A percentile compares a stretch with the other conserved stretches of the same genome.
Evolutionary conservation across 2,329 filamentous ascomycete species (phyloP).

Genomic region (Sporothrix pseudoabietina): DNA sequence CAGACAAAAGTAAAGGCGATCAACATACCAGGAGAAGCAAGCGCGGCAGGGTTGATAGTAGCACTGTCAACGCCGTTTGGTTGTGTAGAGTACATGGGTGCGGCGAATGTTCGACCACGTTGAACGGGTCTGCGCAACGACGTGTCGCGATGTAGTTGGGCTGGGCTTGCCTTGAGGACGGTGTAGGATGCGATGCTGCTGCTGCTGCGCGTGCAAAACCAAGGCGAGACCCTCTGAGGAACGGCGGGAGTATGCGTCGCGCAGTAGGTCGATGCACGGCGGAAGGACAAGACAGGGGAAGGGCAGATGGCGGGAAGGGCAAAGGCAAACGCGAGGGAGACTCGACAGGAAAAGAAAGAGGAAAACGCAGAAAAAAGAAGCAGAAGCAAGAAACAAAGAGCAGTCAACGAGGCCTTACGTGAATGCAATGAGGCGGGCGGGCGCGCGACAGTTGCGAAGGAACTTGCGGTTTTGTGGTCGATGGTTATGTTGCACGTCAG

Average conservation of each 20-base stretch:
- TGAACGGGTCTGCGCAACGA: slow-evolving; percentile 55
- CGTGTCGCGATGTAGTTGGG: slow-evolving; percentile 65
- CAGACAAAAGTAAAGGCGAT: slow-evolving; percentile 25
- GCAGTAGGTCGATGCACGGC: slow-evolving; percentile 47
- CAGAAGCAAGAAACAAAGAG: neutral
- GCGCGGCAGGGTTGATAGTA: slow-evolving; percentile 86
- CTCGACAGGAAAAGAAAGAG: neutral
- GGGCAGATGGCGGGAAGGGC: neutral
- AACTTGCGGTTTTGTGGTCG: neutral
- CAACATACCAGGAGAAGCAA: slow-evolving; percentile 71
- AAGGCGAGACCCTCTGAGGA: slow-evolving; percentile 35
- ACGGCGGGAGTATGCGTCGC: slow-evolving; percentile 41
- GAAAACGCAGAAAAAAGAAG: neutral
- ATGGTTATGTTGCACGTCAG: slow-evolving; percentile 14
- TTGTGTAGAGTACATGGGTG: slow-evolving; percentile 62
- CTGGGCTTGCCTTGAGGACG: slow-evolving; percentile 40
- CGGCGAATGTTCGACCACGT: slow-evolving; percentile 48
- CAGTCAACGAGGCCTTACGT: slow-evolving; percentile 41
- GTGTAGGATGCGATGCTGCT: slow-evolving; percentile 37
- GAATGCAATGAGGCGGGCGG: slow-evolving; percentile 52
- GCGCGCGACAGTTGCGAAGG: slow-evolving; percentile 30
- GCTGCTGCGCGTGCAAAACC: slow-evolving; percentile 37
- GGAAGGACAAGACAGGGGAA: slow-evolving; percentile 38
- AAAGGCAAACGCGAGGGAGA: neutral
- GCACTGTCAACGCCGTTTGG: slow-evolving; percentile 79